Percentiles rank a stretch among this genome's conserved stretches.
Conservation (phyloP, 345 rosid genomes). For the Brassica cretica region DNA sequence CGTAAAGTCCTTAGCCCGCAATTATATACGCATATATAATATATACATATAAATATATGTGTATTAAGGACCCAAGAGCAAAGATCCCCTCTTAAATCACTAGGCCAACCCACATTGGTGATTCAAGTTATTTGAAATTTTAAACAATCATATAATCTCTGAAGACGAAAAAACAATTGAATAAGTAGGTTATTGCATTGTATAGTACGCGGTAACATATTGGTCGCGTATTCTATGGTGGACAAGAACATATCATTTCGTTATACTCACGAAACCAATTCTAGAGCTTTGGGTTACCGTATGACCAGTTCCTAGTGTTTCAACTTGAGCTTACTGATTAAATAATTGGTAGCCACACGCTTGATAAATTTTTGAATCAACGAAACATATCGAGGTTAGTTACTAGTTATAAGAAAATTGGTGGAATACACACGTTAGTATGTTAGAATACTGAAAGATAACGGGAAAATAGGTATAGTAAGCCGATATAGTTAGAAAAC, state of each 20-base stretch:
- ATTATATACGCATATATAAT: too few relatives aligned
- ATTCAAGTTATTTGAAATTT: not conserved
- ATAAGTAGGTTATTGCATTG: not conserved
- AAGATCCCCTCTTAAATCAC: too few relatives aligned
- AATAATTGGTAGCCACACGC: not conserved
- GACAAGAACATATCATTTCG: slow-evolving; percentile 11
- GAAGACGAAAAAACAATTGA: not conserved
- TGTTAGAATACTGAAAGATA: not conserved
- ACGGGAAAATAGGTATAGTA: not conserved
- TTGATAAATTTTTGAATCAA: not conserved
- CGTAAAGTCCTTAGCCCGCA: too few relatives aligned
- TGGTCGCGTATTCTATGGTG: slow-evolving; percentile 20
- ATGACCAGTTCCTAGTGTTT: slow-evolving; percentile 16
- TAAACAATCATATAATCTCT: not conserved
- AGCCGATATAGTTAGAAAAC: not conserved
- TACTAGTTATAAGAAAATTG: not conserved
- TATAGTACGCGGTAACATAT: slow-evolving; percentile 7
- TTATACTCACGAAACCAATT: slow-evolving; percentile 21
- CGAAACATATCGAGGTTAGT: not conserved
- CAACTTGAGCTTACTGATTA: slow-evolving; percentile 4
- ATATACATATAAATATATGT: too few relatives aligned
- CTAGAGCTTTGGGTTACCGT: slow-evolving; percentile 22
- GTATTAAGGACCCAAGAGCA: too few relatives aligned
- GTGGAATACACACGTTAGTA: not conserved
- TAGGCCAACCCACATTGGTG: too few relatives aligned